These are phyloP conservation scores for Trypanosoma platydactyli DNA, from an alignment of 208 protist species.

Conservation along the genomic window DNA sequence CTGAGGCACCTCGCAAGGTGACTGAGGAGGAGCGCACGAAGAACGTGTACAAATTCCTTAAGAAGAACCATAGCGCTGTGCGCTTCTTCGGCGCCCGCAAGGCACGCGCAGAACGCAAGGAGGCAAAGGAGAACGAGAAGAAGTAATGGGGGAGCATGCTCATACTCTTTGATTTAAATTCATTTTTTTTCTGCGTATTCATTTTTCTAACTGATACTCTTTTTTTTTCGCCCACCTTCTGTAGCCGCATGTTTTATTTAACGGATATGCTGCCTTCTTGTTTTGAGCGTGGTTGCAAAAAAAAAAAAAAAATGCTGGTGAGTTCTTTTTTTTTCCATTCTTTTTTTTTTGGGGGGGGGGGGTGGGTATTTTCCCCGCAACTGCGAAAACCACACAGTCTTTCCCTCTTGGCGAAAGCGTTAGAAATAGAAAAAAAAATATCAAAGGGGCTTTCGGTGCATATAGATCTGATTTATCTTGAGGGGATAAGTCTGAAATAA, in stretches of 20 bases:
- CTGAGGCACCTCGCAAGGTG: slow-evolving; percentile 75
- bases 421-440: too few relatives aligned
- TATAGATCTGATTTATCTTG: too few relatives aligned
- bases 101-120: slow-evolving; percentile 77
- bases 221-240: slow-evolving; percentile 22
- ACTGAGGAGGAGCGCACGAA: slow-evolving; percentile 85
- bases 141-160: slow-evolving; percentile 29
- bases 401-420: too few relatives aligned
- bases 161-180: slow-evolving; percentile 23
- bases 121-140: slow-evolving; percentile 73
- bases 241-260: slow-evolving; percentile 1
- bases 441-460: too few relatives aligned
- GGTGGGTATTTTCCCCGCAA: too few relatives aligned
- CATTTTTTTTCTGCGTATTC: slow-evolving; percentile 19
- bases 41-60: slow-evolving; percentile 90
- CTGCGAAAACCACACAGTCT: too few relatives aligned
- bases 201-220: slow-evolving; percentile 8
- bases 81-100: slow-evolving; percentile 91
- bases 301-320: too few relatives aligned
- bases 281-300: too few relatives aligned
- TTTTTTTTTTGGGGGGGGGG: not conserved
- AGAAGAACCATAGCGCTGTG: slow-evolving; percentile 90
- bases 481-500: slow-evolving; percentile 6
- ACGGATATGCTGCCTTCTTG: too few relatives aligned
- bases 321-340: slow-evolving; percentile 14